Base-by-base conservation (phyloP, 2,329 filamentous ascomycete species). In the Cladophialophora carrionii region DNA sequence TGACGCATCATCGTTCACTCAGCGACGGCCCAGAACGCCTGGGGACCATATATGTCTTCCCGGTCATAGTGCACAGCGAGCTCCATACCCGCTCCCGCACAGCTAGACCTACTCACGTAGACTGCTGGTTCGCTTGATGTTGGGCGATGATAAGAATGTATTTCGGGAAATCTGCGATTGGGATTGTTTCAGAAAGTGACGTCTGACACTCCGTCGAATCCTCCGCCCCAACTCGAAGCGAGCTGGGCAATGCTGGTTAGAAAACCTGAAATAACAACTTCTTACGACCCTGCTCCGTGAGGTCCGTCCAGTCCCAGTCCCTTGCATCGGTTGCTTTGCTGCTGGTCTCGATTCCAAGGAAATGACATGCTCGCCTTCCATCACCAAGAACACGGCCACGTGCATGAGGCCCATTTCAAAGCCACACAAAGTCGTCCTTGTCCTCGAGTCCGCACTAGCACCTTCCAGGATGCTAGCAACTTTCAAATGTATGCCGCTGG, bases 171-270 rank as follows among this genome's bases (percentile, higher is more conserved):
- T 29, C 51, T 22, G 57, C 57, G 57, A 60, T 60, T 60, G 57
- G 57, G 5, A 60, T n/a, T 26, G 57, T 60, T 60, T 60, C 57
- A 60, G 49, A 37, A n/a, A 26, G 57, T 60, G 57, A 60, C 57
- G 57, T 60, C 48, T 2, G 37, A 43, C 37, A 20, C 17, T 43
- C 37, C 17, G 17, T n/a, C 37, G 17, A 20, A 20, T 43, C 37
- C 37, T 43, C 37, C 37, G 37, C 56, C 22, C 46, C 56, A 34
- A 58, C 56, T 34, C 7, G 24, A 49, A 31, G 41, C 26, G 56
- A 60, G 48, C 7, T 52, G 20, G 32, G 31, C 31, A 52, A 10
- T 20, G 24, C 48, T 14, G 26, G 12, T 5, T 12, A 24, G 26
- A 52, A 52, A 52, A 52, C 48, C 26, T 52, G 48, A 29, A 52